These are phyloP conservation scores for Trichoderma cornu-damae DNA, from an alignment of 2,329 filamentous ascomycete genomes.

Conservation along the genomic window DNA sequence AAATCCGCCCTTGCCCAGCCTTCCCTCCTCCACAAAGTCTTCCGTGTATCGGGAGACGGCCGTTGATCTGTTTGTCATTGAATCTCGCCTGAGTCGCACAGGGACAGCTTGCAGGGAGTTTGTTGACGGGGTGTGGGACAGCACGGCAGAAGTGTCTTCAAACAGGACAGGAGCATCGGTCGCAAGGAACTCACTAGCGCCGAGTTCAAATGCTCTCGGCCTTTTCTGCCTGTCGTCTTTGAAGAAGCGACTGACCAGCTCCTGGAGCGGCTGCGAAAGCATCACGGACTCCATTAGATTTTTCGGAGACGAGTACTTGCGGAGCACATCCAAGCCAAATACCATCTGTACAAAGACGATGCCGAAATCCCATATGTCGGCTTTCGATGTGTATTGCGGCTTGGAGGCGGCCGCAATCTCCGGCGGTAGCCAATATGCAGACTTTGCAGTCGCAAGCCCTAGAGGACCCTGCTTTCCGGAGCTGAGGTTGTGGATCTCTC, in stretches of 20 bases:
- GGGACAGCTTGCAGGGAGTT: slow-evolving; percentile 41
- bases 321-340: slow-evolving; percentile 72
- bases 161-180: slow-evolving; percentile 57
- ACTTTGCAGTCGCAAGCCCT: slow-evolving; percentile 58
- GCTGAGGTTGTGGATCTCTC: slow-evolving; percentile 58
- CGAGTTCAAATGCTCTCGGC: slow-evolving; percentile 71
- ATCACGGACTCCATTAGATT: slow-evolving; percentile 65
- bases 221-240: slow-evolving; percentile 77
- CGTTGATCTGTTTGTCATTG: slow-evolving; percentile 45
- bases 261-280: slow-evolving; percentile 69
- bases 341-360: slow-evolving; percentile 91
- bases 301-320: slow-evolving; percentile 73
- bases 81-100: slow-evolving; percentile 56
- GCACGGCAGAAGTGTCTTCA: slow-evolving; percentile 38
- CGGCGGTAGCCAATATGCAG: slow-evolving; percentile 77
- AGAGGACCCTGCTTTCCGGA: slow-evolving; percentile 49
- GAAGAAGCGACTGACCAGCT: slow-evolving; percentile 80
- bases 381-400: slow-evolving; percentile 65
- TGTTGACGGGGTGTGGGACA: slow-evolving; percentile 41
- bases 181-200: slow-evolving; percentile 60
- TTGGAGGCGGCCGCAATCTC: slow-evolving; percentile 63
- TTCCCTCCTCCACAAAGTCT: slow-evolving; percentile 86
- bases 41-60: slow-evolving; percentile 70
- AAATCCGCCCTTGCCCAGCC: slow-evolving; percentile 88
- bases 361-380: slow-evolving; percentile 93